phyloP scores from a whole-genome alignment of 257 asterid genomes.

The Striga asiatica region DNA sequence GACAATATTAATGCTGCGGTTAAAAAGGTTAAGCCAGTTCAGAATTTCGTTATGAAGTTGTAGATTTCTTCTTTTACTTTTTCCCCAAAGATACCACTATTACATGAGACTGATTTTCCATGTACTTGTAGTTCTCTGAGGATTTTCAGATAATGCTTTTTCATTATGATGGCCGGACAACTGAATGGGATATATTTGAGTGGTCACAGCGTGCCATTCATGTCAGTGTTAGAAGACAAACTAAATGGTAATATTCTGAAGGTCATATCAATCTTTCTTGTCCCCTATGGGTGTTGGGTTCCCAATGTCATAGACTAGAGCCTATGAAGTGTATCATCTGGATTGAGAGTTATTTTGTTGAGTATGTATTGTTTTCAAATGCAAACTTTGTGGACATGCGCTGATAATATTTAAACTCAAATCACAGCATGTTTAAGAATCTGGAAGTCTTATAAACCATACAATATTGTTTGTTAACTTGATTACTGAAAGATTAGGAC shows the following conservation, averaged over 20 bases:
- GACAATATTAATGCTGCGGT: slow-evolving; percentile 68
- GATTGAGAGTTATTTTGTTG: background rate
- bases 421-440: background rate
- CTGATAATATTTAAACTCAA: background rate
- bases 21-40: slow-evolving; percentile 52
- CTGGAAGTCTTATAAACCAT: background rate
- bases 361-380: background rate
- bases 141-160: slow-evolving; percentile 94
- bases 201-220: slow-evolving; percentile 91
- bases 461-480: slow-evolving; percentile 4
- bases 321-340: background rate
- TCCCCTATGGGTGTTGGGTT: slow-evolving; percentile 3
- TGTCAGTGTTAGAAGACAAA: slow-evolving; percentile 82
- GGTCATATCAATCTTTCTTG: slow-evolving; percentile 10
- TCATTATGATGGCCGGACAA: slow-evolving; percentile 92
- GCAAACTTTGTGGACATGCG: background rate
- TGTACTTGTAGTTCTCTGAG: slow-evolving; percentile 61
- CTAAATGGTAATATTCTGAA: slow-evolving; percentile 60
- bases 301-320: background rate
- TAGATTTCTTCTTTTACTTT: background rate
- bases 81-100: slow-evolving; percentile 11
- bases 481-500: background rate
- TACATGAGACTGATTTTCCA: slow-evolving; percentile 15
- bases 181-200: slow-evolving; percentile 96
- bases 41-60: slow-evolving; percentile 1